Evolutionary conservation across 202 grass and related monocot species (phyloP).

Genomic region (Eragrostis tef): DNA sequence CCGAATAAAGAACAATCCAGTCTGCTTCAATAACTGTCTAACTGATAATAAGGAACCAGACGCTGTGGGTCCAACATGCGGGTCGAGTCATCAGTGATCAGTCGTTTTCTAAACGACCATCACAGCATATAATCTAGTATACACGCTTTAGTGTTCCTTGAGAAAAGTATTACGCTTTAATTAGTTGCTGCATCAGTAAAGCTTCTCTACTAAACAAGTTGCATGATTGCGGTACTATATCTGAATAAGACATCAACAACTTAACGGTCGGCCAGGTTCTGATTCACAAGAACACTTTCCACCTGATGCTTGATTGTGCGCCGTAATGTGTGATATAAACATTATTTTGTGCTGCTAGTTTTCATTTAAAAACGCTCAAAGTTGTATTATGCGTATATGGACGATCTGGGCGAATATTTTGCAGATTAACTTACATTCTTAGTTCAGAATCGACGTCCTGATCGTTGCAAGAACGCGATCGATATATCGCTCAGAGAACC

Average conservation of each 20-base stretch:
- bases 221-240: constrained; percentile 11
- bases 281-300: constrained; percentile 19
- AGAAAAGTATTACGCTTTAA: background rate
- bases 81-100: background rate
- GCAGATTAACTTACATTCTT: background rate
- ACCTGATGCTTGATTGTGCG: background rate
- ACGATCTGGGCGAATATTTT: background rate
- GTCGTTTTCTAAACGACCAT: background rate
- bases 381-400: background rate
- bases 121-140: constrained; percentile 26
- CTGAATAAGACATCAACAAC: constrained; percentile 7
- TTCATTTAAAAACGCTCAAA: background rate
- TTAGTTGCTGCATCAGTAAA: constrained; percentile 33
- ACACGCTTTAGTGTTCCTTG: background rate
- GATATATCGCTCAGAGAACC: background rate
- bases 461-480: background rate
- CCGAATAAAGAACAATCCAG: background rate
- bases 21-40: background rate
- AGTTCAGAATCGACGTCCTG: background rate
- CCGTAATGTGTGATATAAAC: background rate
- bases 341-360: background rate
- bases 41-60: background rate
- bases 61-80: background rate
- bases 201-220: constrained; percentile 23
- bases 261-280: constrained; percentile 39